These are phyloP conservation scores for Deinandra increscens DNA, from an alignment of 129 eudicot genomes.

Conservation along the genomic window DNA sequence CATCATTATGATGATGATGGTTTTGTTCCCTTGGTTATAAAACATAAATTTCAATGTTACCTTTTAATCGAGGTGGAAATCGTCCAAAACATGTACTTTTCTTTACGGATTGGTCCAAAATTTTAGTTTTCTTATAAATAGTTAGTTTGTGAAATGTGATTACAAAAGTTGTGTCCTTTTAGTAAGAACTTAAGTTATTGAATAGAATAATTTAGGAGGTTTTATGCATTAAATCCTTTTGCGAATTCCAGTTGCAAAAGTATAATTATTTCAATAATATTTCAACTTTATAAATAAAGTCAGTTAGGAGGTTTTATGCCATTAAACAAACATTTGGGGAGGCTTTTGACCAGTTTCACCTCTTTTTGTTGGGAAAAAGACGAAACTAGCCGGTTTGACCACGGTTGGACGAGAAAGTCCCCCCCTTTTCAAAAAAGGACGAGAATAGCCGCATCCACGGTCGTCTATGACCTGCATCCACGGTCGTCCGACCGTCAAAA, in stretches of 20 bases:
- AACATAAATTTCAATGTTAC: background rate
- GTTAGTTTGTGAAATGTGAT: no score
- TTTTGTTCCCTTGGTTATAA: constrained; percentile 1
- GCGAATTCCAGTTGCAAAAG: background rate
- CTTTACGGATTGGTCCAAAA: background rate
- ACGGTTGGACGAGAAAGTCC: no score
- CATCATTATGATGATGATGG: constrained; percentile 11
- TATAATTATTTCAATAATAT: background rate
- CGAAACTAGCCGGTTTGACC: no score
- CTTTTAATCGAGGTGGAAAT: background rate
- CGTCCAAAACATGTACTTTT: background rate
- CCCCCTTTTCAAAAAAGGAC: no score
- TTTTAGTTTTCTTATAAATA: background rate
- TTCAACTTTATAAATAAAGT: background rate
- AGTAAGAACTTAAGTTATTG: background rate
- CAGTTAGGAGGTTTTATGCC: background rate
- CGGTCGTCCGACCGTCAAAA: no score
- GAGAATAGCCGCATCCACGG: no score
- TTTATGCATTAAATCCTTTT: background rate
- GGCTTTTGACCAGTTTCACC: background rate
- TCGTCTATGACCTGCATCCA: no score
- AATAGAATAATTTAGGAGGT: constrained; percentile 1
- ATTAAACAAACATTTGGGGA: background rate
- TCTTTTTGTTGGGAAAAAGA: no score
- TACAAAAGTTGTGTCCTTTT: no score